Evolutionary conservation across 768 basidiomycete species (phyloP).

Genomic region (Tephrocybe sp.): DNA sequence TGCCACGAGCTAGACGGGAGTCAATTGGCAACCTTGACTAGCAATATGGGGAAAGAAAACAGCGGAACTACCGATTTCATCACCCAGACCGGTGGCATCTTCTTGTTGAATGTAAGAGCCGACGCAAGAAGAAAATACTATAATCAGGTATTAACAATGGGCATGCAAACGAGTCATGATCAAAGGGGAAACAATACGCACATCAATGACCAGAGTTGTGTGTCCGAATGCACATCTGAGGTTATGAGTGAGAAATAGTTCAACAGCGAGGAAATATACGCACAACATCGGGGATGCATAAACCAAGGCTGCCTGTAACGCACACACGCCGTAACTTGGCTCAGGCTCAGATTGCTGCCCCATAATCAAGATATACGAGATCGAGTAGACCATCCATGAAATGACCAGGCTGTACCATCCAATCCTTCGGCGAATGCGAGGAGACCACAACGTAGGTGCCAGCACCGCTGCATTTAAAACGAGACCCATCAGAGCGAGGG

Average conservation of each 20-base stretch:
- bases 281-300: not conserved
- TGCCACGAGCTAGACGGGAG: not conserved
- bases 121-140: not conserved
- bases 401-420: slow-evolving; percentile 3
- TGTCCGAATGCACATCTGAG: not conserved
- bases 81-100: not conserved
- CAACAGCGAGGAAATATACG: not conserved
- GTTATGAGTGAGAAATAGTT: not conserved
- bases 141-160: not conserved
- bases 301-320: not conserved
- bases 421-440: not conserved
- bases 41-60: not conserved
- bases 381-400: slow-evolving; percentile 5
- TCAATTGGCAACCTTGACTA: not conserved
- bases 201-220: not conserved
- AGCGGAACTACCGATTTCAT: not conserved
- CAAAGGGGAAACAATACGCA: not conserved
- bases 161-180: not conserved
- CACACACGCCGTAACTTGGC: not conserved
- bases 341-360: not conserved
- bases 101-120: not conserved
- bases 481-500: not conserved
- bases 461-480: not conserved
- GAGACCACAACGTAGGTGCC: not conserved
- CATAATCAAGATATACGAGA: slow-evolving; percentile 3